Evolutionary conservation across 768 basidiomycete genomes (phyloP).

Genomic region (Suillus bovinus): DNA sequence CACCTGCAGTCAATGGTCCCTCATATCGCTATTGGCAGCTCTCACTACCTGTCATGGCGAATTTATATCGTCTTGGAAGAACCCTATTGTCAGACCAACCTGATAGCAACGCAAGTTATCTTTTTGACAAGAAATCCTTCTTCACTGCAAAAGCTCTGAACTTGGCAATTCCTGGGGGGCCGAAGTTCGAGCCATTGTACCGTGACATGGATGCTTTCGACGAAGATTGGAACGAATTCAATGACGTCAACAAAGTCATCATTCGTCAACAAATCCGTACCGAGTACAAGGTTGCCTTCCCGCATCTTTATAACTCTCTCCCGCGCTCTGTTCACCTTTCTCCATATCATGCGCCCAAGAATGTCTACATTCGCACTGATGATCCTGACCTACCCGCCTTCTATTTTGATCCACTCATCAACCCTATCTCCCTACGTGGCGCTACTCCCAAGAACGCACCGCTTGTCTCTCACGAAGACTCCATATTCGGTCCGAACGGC

Average conservation of each 20-base stretch:
- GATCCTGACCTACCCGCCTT: constrained; percentile 99
- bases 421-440: constrained; percentile 92
- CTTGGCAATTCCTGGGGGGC: constrained; percentile 96
- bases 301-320: constrained; percentile 97
- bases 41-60: constrained; percentile 93
- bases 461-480: constrained; percentile 85
- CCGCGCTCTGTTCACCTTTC: constrained; percentile 93
- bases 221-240: constrained; percentile 99
- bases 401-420: constrained; percentile 98
- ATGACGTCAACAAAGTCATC: constrained; percentile 99
- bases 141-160: constrained; percentile 98
- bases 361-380: constrained; percentile 98
- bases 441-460: constrained; percentile 81
- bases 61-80: constrained; percentile 92
- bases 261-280: constrained; percentile 98
- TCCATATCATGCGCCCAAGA: constrained; percentile 92
- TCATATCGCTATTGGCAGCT: constrained; percentile 95
- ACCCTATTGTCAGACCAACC: constrained; percentile 92
- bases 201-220: constrained; percentile 97
- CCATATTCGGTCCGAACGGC: constrained; percentile 86
- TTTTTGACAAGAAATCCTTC: constrained; percentile 97
- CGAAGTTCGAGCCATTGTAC: constrained; percentile 97
- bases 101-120: constrained; percentile 86
- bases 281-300: constrained; percentile 99
- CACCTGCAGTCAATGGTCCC: constrained; percentile 86